Evolutionary conservation across 768 basidiomycete genomes (phyloP), one percentile per base, ranked within the genome.

Genomic region (Kwoniella dendrophila): DNA sequence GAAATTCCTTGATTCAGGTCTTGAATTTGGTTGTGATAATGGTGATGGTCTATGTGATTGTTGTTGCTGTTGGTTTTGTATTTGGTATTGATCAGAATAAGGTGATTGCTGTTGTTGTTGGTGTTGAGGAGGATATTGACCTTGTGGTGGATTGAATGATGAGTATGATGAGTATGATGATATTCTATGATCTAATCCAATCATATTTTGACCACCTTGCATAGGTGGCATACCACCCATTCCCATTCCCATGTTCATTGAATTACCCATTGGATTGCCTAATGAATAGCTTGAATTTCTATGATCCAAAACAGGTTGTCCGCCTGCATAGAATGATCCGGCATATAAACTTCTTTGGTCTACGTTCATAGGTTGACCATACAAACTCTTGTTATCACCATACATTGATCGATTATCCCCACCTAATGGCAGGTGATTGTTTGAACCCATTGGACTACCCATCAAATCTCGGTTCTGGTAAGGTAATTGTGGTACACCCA

Each of bases 401-500:
- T 74, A 72, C 29, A 65, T 59, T 18, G 63, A 63, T 70, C 66
- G 47, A 12, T 41, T 43, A 20, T 58, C 47, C 44, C 30, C 33
- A 18, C 47, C 60, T 7, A 62, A 47, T 10, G 58, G 40, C n/a
- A 59, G 26, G 32, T 59, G 58, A 18, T 20, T 34, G 22, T 50
- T 34, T n/a, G 48, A 50, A 16, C 56, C 52, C 54, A 65, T 47
- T 0, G 60, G 60, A 59, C 53, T 47, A 24, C 62, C 61, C 55
- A 49, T 52, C 27, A 41, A 32, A 58, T 44, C 47, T 26, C 48
- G 50, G 12, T 49, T 48, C 27, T 56, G 38, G 88, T 87, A 66
- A 10, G 66, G 63, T 22, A 64, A 24, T 43, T 65, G 64, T 14
- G 67, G 72, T 87, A 69, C 87, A 84, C 32, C 90, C 51, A 38